Conservation (phyloP, 768 basidiomycete genomes). For the Phylloporus scabripes region DNA sequence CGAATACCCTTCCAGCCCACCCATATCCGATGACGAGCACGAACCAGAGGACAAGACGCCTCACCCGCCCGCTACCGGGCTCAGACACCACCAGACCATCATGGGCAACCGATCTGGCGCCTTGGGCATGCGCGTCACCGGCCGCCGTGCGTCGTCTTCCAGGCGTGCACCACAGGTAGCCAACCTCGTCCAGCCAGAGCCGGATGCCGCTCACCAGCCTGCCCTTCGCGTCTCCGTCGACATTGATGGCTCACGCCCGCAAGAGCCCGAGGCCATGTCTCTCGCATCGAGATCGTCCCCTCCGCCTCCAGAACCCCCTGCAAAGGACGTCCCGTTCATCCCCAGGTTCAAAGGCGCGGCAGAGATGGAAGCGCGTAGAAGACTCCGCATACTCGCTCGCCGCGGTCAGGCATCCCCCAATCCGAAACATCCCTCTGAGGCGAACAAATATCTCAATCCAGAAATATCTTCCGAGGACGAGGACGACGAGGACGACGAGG, state of each 20-base stretch:
- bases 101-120: conserved; percentile 69
- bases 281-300: conserved; percentile 1
- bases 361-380: conserved; percentile 78
- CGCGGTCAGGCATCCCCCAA: conserved; percentile 32
- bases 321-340: conserved; percentile 56
- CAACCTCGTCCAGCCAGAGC: conserved; percentile 7
- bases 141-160: conserved; percentile 50
- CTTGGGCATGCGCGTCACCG: conserved; percentile 71
- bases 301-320: conserved; percentile 31
- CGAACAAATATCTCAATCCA: conserved; percentile 40
- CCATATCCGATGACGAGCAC: conserved; percentile 65
- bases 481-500: conserved; percentile 49
- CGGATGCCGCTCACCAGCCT: conserved; percentile 5
- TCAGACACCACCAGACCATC: conserved; percentile 88
- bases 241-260: conserved; percentile 5
- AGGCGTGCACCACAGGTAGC: conserved; percentile 38
- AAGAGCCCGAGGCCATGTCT: conserved; percentile 6
- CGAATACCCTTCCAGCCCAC: conserved; percentile 60
- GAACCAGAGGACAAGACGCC: conserved; percentile 33
- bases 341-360: conserved; percentile 78
- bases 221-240: conserved; percentile 13
- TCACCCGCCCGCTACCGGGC: conserved; percentile 32
- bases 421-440: conserved; percentile 21
- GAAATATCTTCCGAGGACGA: conserved; percentile 46
- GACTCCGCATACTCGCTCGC: conserved; percentile 61